Evolutionary conservation across 2,329 filamentous ascomycete genomes (phyloP).

Genomic region (Colletotrichum orbiculare): DNA sequence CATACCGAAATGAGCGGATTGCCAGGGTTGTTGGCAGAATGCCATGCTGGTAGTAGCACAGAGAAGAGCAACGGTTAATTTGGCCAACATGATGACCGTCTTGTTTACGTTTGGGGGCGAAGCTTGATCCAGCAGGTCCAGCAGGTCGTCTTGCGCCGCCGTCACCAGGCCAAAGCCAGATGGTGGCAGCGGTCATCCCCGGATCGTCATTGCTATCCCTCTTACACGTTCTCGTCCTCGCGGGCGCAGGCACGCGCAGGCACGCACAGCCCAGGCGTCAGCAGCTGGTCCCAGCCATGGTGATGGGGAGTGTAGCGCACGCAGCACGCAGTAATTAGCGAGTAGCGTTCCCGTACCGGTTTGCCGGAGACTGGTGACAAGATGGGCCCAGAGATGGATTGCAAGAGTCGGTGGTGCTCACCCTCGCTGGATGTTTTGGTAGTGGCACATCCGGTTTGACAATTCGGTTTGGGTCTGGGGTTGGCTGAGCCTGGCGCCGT

Average conservation of each 20-base stretch:
- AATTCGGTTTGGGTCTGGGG: neutral
- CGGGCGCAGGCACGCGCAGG: constrained; percentile 22
- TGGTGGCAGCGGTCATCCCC: constrained; percentile 34
- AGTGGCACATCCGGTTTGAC: constrained; percentile 17
- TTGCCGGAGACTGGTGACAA: constrained; percentile 22
- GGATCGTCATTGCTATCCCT: constrained; percentile 20
- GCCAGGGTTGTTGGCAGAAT: constrained; percentile 12
- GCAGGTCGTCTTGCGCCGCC: constrained; percentile 11
- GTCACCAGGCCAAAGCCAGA: constrained; percentile 34
- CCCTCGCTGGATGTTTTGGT: neutral
- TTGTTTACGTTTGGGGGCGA: constrained; percentile 3
- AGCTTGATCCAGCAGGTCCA: constrained; percentile 24
- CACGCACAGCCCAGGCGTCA: constrained; percentile 30
- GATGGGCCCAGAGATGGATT: neutral
- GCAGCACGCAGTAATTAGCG: too few relatives aligned
- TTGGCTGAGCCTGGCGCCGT: constrained; percentile 27
- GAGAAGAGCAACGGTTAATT: constrained; percentile 23
- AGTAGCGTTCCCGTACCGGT: neutral
- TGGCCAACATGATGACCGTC: constrained; percentile 20
- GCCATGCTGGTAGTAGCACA: constrained; percentile 4
- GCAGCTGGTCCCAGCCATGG: constrained; percentile 29
- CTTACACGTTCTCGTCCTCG: constrained; percentile 16
- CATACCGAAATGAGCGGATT: constrained; percentile 10
- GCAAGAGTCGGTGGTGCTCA: constrained; percentile 1
- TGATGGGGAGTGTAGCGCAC: constrained; percentile 11